These are phyloP conservation scores for Phytophthora agathidicida DNA, from an alignment of 352 stramenopile species.

Conservation along the genomic window DNA sequence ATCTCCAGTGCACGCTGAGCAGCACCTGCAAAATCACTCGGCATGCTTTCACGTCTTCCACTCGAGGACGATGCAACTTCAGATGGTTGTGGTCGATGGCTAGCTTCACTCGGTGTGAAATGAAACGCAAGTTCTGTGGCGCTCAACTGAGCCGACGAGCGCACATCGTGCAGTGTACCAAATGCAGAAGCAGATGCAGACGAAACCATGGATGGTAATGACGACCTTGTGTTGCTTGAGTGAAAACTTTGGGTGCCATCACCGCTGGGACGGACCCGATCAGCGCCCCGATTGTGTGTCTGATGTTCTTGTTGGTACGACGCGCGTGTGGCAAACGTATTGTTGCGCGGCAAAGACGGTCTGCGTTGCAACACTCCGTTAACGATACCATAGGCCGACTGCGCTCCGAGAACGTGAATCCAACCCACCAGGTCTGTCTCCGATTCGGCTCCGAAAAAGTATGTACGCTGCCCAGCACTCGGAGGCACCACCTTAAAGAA, in stretches of 20 bases:
- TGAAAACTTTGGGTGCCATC: slow-evolving; percentile 16
- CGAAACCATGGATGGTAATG: slow-evolving; percentile 23
- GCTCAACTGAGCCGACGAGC: slow-evolving; percentile 19
- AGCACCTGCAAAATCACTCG: slow-evolving; percentile 13
- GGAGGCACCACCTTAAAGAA: slow-evolving; percentile 78
- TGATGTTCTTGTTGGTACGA: slow-evolving; percentile 33
- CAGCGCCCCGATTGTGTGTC: slow-evolving; percentile 1
- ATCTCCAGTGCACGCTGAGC: slow-evolving; percentile 21
- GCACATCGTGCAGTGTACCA: slow-evolving; percentile 24
- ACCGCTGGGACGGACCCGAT: slow-evolving; percentile 23
- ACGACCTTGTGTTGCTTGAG: slow-evolving; percentile 23
- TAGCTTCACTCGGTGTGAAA: slow-evolving; percentile 24
- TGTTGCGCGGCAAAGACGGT: slow-evolving; percentile 26
- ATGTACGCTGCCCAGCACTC: slow-evolving; percentile 64
- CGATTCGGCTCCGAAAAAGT: slow-evolving; percentile 73
- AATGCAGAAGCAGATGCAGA: slow-evolving; percentile 19
- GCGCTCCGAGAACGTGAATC: slow-evolving; percentile 61
- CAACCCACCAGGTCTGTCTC: slow-evolving; percentile 75
- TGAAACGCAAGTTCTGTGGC: slow-evolving; percentile 36
- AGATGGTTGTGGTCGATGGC: slow-evolving; percentile 3
- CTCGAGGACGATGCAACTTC: slow-evolving; percentile 3
- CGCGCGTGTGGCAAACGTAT: slow-evolving; percentile 31
- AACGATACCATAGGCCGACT: slow-evolving; percentile 52
- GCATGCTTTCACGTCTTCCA: slow-evolving; percentile 29
- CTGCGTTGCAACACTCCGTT: slow-evolving; percentile 21